Evolutionary conservation across 139 green algal genomes (phyloP), one percentile per base, ranked within the genome.

Genomic region (Ostreobium quekettii): DNA sequence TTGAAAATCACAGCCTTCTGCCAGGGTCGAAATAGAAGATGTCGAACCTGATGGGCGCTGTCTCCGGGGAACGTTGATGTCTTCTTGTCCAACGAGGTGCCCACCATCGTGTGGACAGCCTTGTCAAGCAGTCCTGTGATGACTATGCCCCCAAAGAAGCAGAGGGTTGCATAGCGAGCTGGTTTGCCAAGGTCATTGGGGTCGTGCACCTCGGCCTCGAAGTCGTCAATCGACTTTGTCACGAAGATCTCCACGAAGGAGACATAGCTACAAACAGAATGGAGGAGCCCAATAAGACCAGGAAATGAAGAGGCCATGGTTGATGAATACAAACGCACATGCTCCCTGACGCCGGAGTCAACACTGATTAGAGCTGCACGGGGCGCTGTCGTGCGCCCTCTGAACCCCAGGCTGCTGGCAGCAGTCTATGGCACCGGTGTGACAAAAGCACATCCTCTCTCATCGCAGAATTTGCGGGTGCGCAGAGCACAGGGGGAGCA

Each of bases 171-270:
- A 38, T 81, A 85, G 37, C 76, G 78, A 24, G 63, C 73, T 32
- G 80, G 70, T 48, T 82, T 63, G 19, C 70, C 66, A 5, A 64
- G 38, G 4, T 37, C 31, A 26, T 64, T 60, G n/a, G 71, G 53
- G 4, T 67, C 75, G 1, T 82, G 32, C 6, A 22, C 47, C 42
- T 19, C 42, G 15, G 42, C 74, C 29, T 66, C 35, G 47, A 90
- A 87, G 7, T 60, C 73, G 8, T 57, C 36, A 15, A 87, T 36
- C 0, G 77, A 74, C 65, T 89, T 88, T 22, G 35, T 60, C 48
- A 74, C 60, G 0, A 86, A 78, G 31, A 90, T 88, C 69, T 90
- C 83, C 2, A 75, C 84, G 46, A 90, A 87, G 0, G 80, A 87
- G 4, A 90, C 78, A 33, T 84, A 84, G 59, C 67, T 32, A 19